phyloP scores from a whole-genome alignment of 257 asterid species.

The Nicotiana knightiana region DNA sequence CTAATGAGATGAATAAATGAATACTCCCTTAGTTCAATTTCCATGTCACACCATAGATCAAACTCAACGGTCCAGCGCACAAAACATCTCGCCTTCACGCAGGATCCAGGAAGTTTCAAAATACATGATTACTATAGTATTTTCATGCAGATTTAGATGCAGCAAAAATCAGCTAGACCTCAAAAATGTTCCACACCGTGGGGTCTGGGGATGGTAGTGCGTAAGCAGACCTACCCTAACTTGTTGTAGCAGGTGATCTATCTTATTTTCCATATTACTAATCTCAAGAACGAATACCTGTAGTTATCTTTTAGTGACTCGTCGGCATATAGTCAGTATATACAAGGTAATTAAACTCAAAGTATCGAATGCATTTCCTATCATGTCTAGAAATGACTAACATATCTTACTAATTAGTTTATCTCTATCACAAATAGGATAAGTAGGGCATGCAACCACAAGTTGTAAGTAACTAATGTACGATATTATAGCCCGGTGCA shows the following conservation, averaged over 20 bases:
- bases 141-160: neutral
- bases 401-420: neutral
- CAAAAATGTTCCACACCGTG: neutral
- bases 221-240: no score
- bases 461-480: neutral
- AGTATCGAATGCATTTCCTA: neutral
- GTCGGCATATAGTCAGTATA: neutral
- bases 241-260: neutral
- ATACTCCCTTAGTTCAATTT: neutral
- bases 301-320: neutral
- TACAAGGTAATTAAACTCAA: neutral
- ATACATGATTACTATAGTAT: neutral
- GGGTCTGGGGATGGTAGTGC: no score
- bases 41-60: neutral
- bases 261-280: neutral
- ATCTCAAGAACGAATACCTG: neutral
- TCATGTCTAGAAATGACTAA: no score
- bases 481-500: no score
- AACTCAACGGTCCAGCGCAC: neutral
- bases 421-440: neutral
- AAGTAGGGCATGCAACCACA: neutral
- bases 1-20: neutral
- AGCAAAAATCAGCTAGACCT: neutral
- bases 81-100: no score
- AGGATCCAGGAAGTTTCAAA: no score